These are phyloP conservation scores for Acer saccharum DNA, from an alignment of 345 rosid species.

Conservation along the genomic window DNA sequence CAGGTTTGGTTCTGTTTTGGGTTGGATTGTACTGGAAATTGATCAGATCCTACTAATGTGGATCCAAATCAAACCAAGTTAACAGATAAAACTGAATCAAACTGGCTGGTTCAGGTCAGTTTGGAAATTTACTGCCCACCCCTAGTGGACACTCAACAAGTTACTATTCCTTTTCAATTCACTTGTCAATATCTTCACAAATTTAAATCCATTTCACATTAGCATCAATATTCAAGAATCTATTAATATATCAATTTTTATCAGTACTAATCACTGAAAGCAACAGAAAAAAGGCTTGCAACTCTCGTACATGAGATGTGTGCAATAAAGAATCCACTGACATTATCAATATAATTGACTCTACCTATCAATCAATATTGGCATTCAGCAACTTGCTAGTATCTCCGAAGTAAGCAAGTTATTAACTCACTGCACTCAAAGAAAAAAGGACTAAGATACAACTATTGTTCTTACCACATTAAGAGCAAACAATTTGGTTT, in stretches of 20 bases:
- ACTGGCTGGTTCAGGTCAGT: not conserved
- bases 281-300: not conserved
- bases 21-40: not conserved
- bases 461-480: slow-evolving; percentile 60
- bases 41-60: not conserved
- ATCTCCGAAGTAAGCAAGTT: not conserved
- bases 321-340: not conserved
- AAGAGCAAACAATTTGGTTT: slow-evolving; percentile 76
- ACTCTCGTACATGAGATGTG: not conserved
- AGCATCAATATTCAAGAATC: slow-evolving; percentile 6
- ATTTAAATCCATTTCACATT: not conserved
- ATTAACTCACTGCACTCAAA: not conserved
- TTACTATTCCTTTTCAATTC: not conserved
- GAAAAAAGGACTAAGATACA: not conserved
- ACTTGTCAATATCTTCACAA: slow-evolving; percentile 5
- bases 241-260: not conserved
- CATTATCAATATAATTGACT: not conserved
- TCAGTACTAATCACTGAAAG: not conserved
- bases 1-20: not conserved
- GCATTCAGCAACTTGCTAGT: slow-evolving; percentile 2
- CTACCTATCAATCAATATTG: not conserved
- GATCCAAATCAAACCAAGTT: too few species aligned
- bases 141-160: not conserved
- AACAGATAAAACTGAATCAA: not conserved
- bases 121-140: not conserved